Conservation (phyloP, 768 basidiomycete genomes). For the Pleurotus cornucopiae region DNA sequence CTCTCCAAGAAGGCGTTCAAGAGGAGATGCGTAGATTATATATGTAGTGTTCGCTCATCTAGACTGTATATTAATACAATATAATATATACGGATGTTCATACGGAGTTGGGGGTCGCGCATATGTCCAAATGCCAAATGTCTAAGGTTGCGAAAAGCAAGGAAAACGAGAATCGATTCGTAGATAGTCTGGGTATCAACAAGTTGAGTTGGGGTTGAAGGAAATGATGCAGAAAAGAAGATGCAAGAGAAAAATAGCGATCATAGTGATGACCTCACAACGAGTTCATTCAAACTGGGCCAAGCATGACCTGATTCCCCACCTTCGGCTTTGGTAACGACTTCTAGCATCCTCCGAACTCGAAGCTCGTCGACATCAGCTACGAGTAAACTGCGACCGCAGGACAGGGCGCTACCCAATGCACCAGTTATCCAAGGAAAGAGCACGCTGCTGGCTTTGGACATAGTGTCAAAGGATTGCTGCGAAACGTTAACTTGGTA, state of each 20-base stretch:
- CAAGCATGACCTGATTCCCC: background rate
- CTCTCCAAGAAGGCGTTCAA: conserved; percentile 68
- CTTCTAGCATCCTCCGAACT: background rate
- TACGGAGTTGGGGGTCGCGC: too few relatives aligned
- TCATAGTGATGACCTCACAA: background rate
- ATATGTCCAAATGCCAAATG: background rate
- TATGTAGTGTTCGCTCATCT: background rate
- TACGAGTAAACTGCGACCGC: background rate
- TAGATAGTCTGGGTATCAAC: background rate
- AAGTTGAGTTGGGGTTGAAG: background rate
- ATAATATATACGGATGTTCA: background rate
- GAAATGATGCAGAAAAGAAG: background rate
- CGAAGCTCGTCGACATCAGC: background rate
- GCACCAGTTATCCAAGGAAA: background rate
- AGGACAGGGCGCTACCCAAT: background rate
- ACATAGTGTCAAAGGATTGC: background rate
- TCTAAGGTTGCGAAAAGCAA: background rate
- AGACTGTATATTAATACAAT: background rate
- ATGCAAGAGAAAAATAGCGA: background rate
- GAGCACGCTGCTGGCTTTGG: background rate
- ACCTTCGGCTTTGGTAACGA: background rate
- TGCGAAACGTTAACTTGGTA: background rate
- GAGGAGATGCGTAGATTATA: conserved; percentile 46
- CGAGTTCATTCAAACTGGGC: background rate
- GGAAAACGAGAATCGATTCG: too few relatives aligned